Evolutionary conservation across 1,284 basidiomycete species (phyloP).

Genomic region (Ganoderma lucidum): DNA sequence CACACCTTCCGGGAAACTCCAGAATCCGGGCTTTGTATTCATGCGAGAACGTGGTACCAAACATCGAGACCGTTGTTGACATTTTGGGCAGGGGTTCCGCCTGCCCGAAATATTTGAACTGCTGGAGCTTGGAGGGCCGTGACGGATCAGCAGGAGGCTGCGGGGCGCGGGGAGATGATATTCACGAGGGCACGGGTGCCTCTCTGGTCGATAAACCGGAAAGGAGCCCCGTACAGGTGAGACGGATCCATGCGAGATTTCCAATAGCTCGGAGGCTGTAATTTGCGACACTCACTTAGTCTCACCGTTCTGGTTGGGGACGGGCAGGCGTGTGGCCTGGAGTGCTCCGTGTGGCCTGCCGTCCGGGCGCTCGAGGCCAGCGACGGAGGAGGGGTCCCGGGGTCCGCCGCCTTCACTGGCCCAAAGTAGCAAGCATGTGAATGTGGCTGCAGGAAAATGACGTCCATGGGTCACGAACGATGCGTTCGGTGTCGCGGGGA

Average conservation of each 20-base stretch:
- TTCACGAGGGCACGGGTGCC: neutral
- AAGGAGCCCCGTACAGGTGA: neutral
- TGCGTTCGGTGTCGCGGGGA: constrained; percentile 40
- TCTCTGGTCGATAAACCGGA: neutral
- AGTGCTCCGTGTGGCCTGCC: neutral
- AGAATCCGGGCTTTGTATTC: neutral
- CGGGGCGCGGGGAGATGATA: neutral
- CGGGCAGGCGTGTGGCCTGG: constrained; percentile 3
- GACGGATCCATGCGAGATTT: neutral
- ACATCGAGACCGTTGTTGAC: neutral
- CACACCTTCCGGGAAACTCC: neutral
- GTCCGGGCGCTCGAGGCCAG: constrained; percentile 1
- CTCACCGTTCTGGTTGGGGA: neutral
- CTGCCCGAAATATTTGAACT: neutral
- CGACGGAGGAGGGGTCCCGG: constrained; percentile 31
- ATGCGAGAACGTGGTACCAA: constrained; percentile 1
- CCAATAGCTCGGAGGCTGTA: constrained; percentile 1
- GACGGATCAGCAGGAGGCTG: neutral
- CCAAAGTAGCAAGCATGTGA: constrained; percentile 33
- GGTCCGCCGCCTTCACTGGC: constrained; percentile 28
- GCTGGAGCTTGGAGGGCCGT: neutral
- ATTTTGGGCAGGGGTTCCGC: neutral
- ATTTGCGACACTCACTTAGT: neutral
- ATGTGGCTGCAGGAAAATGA: constrained; percentile 31
- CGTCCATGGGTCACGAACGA: constrained; percentile 29